Percentiles rank a stretch among this genome's conserved stretches.
Evolutionary conservation across 441 rosid genomes (phyloP).

Genomic region (Oxalis stricta): DNA sequence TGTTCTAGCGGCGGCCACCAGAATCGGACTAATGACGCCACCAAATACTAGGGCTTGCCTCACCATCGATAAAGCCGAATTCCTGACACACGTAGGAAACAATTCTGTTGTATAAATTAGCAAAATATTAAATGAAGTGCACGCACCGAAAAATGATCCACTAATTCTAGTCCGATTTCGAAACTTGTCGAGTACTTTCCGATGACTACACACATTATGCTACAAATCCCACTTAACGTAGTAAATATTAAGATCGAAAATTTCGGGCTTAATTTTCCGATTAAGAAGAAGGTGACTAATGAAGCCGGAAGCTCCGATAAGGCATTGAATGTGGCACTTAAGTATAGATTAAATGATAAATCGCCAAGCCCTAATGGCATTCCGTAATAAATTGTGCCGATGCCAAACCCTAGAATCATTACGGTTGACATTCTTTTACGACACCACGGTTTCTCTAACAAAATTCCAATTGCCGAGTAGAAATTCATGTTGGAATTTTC

Average conservation of each 20-base stretch:
- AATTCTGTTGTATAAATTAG: constrained; percentile 51
- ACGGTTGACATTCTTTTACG: constrained; percentile 24
- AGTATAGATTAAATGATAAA: constrained; percentile 38
- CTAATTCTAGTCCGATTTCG: constrained; percentile 40
- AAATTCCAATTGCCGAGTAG: constrained; percentile 30
- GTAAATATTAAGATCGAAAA: constrained; percentile 30
- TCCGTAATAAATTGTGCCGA: constrained; percentile 60
- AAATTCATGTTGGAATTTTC: constrained; percentile 21
- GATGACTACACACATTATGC: constrained; percentile 23
- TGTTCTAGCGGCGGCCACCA: constrained; percentile 38
- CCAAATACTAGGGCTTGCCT: constrained; percentile 60
- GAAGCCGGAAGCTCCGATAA: constrained; percentile 52
- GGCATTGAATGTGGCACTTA: constrained; percentile 49
- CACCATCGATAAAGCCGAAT: constrained; percentile 50
- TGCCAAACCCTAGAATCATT: constrained; percentile 36
- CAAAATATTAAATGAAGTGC: constrained; percentile 25
- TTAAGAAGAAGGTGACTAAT: constrained; percentile 25
- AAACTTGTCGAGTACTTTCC: constrained; percentile 10
- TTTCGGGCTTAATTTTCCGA: constrained; percentile 29
- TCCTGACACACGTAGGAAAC: constrained; percentile 71
- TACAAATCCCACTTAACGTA: constrained; percentile 30
- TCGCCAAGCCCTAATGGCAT: constrained; percentile 63
- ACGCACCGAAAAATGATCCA: constrained; percentile 43
- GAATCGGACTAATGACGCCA: constrained; percentile 40
- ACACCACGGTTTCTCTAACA: constrained; percentile 46